Evolutionary conservation across 2,329 filamentous ascomycete genomes (phyloP), one percentile per base, ranked within the genome.

Genomic region (Exophiala lecanii-corni): DNA sequence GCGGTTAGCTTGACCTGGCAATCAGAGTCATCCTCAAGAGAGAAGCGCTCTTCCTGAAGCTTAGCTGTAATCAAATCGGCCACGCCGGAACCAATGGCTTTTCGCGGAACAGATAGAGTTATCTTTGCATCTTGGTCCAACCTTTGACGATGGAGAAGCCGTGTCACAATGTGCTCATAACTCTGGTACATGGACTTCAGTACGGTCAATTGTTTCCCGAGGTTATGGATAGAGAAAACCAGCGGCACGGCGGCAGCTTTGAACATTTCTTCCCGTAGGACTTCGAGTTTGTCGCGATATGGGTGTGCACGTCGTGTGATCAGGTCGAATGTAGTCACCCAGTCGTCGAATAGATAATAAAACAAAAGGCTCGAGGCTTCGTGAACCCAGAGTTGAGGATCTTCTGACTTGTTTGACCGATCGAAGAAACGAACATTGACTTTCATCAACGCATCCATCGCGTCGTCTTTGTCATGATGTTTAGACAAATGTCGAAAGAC

Each of bases 321-420:
- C 9, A 82, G 66, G 25, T 71, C 72, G 57, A 80, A 82, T 39
- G 74, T 79, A 9, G 78, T 77, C 38, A 75, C 71, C 79, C 79
- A 82, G 57, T 82, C 80, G 56, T 83, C 79, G 54, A 82, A 83
- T 2, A 83, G 68, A 58, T 82, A 82, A 56, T 81, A 82, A 57
- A 82, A 79, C 2, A 83, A 63, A n/a, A 83, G 55, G 21, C 78
- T 78, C 1, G 79, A 73, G 0, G 74, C 72, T 49, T 82, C 78
- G 2, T 72, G 60, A 32, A 62, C 59, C 20, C 34, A 9, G 38
- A 30, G 9, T 9, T 12, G 10, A 15, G 12, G 12, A 9, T 36
- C n/a, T 18, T 38, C 15, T 15, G 36, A 31, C 23, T 39, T 45
- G 7, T 13, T 25, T 4, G 43, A 40, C 2, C 36, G 42, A 30